These are phyloP conservation scores for Colletotrichum sp. DNA, from an alignment of 2,329 filamentous ascomycete genomes.

Conservation along the genomic window DNA sequence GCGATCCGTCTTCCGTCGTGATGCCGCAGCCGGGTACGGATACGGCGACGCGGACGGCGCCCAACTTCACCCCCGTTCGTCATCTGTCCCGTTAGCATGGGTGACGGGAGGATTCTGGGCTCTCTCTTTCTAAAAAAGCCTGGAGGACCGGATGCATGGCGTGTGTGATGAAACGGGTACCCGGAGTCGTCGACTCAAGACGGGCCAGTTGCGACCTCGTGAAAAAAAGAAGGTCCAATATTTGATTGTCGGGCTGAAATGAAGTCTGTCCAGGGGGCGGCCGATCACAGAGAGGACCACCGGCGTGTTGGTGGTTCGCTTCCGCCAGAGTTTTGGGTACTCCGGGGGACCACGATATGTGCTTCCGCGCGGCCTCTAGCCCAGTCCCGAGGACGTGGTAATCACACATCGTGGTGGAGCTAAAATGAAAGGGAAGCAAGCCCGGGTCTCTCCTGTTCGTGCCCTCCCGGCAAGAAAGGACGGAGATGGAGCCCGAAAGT, in stretches of 20 bases:
- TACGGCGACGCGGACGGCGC: background rate
- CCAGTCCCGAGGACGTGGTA: constrained; percentile 6
- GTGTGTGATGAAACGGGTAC: background rate
- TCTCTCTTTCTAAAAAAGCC: background rate
- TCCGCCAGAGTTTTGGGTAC: background rate
- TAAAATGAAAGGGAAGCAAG: background rate
- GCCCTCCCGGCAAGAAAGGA: background rate
- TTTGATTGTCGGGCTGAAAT: background rate
- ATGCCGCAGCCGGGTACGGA: background rate
- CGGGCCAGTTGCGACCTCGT: background rate
- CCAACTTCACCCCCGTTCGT: background rate
- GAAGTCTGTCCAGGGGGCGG: background rate
- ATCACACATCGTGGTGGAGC: constrained; percentile 10
- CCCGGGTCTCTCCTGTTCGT: background rate
- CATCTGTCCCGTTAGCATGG: background rate
- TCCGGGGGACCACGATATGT: constrained; percentile 7
- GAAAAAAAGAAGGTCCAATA: background rate
- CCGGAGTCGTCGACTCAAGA: background rate
- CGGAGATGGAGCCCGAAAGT: background rate
- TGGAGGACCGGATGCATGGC: background rate
- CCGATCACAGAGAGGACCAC: background rate
- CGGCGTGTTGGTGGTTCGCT: background rate
- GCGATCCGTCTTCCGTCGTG: background rate
- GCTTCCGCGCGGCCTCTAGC: background rate
- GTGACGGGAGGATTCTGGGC: background rate